These are phyloP conservation scores for Pythium plurisporium DNA, from an alignment of 352 stramenopile genomes.

Conservation along the genomic window DNA sequence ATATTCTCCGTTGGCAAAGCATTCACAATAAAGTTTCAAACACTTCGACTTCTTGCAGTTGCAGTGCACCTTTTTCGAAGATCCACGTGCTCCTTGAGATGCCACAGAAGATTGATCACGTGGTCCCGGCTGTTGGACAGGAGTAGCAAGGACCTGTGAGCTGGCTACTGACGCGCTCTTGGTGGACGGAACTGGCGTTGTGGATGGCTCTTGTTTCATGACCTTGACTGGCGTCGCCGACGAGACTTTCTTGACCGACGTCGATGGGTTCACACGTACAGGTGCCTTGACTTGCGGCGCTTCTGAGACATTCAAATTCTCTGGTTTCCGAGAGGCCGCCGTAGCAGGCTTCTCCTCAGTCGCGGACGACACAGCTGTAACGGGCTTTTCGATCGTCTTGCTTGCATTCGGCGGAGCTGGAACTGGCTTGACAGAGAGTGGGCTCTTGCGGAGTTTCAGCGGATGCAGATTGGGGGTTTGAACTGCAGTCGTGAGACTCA, in stretches of 20 bases:
- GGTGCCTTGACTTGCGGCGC: not conserved
- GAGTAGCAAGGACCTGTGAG: slow-evolving; percentile 20
- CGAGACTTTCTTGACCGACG: not conserved
- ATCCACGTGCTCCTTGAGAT: slow-evolving; percentile 5
- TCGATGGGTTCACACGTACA: not conserved
- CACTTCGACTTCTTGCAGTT: slow-evolving; percentile 98
- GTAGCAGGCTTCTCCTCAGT: not conserved
- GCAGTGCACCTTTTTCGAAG: slow-evolving; percentile 66
- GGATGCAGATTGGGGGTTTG: slow-evolving; percentile 17
- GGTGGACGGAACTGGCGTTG: slow-evolving; percentile 1
- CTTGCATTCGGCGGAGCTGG: not conserved
- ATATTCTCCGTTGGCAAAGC: slow-evolving; percentile 90
- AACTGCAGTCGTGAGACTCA: not conserved
- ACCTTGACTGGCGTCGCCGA: too few relatives aligned
- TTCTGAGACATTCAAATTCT: not conserved
- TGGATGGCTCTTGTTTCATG: not conserved
- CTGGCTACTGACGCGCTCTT: slow-evolving; percentile 4
- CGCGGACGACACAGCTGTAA: not conserved
- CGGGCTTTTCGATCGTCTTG: not conserved
- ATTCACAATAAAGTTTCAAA: slow-evolving; percentile 97
- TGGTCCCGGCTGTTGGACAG: slow-evolving; percentile 14
- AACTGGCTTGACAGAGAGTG: not conserved
- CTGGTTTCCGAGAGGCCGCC: not conserved
- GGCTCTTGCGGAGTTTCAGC: slow-evolving; percentile 21
- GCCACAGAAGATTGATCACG: too few relatives aligned